Evolutionary conservation across 495 filamentous ascomycete genomes (phyloP).

Genomic region (Penicillium malachiteum): DNA sequence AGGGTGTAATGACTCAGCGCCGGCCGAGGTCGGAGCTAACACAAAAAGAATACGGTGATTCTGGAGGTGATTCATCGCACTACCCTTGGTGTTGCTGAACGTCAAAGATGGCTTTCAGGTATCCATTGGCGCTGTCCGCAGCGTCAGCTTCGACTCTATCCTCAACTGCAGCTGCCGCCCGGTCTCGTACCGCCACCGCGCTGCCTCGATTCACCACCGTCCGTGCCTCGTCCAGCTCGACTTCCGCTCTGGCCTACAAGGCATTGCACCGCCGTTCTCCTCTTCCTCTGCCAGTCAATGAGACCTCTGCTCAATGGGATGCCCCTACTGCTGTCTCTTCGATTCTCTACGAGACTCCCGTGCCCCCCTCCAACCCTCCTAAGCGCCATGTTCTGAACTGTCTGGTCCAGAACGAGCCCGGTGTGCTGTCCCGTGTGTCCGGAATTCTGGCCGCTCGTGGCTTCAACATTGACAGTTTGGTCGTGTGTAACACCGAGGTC

Average conservation of each 20-base stretch:
- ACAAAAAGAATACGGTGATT: constrained; percentile 34
- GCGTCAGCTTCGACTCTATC: constrained; percentile 39
- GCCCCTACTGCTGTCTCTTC: constrained; percentile 93
- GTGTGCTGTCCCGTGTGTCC: constrained; percentile 92
- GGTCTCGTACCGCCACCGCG: constrained; percentile 34
- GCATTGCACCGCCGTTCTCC: constrained; percentile 86
- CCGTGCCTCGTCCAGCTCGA: constrained; percentile 60
- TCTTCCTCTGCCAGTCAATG: constrained; percentile 73
- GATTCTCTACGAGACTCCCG: constrained; percentile 97
- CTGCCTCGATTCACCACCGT: constrained; percentile 37
- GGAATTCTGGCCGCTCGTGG: constrained; percentile 94
- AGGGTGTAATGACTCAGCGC: constrained; percentile 33
- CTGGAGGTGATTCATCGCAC: constrained; percentile 29
- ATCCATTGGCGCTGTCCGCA: constrained; percentile 43
- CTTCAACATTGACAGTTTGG: constrained; percentile 98
- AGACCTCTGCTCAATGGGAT: constrained; percentile 79
- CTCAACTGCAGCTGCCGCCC: constrained; percentile 27
- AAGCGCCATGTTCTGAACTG: constrained; percentile 97
- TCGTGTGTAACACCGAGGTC: constrained; percentile 98
- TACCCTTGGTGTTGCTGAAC: constrained; percentile 20
- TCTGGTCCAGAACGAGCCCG: constrained; percentile 97
- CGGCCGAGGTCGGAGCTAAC: constrained; percentile 39
- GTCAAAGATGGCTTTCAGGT: constrained; percentile 49
- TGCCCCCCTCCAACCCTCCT: constrained; percentile 76
- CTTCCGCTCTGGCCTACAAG: constrained; percentile 95